Conservation (phyloP, 345 rosid genomes). For the sweet orange (Citrus sinensis) region DNA sequence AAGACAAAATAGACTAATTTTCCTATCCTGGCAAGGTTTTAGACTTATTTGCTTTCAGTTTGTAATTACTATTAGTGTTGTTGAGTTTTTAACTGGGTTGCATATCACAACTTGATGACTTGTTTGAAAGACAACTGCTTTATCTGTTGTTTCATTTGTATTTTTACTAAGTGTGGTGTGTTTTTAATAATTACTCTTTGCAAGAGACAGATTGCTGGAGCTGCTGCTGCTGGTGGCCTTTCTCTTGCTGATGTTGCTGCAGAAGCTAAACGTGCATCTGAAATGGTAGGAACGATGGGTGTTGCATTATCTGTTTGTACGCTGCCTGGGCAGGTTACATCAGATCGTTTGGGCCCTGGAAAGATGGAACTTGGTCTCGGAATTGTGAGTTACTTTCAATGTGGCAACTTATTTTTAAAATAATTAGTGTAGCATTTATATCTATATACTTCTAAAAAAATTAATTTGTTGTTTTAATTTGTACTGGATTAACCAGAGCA, state of each 20-base stretch:
- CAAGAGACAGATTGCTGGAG: constrained; percentile 75
- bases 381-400: constrained; percentile 59
- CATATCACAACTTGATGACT: background rate
- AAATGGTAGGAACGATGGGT: constrained; percentile 92
- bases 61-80: background rate
- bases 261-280: constrained; percentile 79
- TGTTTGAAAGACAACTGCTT: background rate
- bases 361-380: constrained; percentile 99
- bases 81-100: background rate
- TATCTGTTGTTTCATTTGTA: background rate
- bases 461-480: background rate
- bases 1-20: background rate
- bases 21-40: background rate
- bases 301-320: constrained; percentile 92
- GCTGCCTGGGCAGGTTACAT: constrained; percentile 81
- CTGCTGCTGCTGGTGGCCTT: constrained; percentile 90
- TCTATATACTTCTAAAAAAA: too few relatives aligned
- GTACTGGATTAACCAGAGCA: background rate
- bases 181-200: constrained; percentile 23
- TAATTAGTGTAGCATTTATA: background rate
- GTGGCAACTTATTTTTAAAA: background rate
- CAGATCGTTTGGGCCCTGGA: constrained; percentile 81
- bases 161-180: background rate
- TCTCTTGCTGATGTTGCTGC: constrained; percentile 70
- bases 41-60: background rate